Percentiles rank a stretch among this genome's conserved stretches.
Evolutionary conservation across 768 basidiomycete genomes (phyloP).

Genomic region (Naganishia antarctica): DNA sequence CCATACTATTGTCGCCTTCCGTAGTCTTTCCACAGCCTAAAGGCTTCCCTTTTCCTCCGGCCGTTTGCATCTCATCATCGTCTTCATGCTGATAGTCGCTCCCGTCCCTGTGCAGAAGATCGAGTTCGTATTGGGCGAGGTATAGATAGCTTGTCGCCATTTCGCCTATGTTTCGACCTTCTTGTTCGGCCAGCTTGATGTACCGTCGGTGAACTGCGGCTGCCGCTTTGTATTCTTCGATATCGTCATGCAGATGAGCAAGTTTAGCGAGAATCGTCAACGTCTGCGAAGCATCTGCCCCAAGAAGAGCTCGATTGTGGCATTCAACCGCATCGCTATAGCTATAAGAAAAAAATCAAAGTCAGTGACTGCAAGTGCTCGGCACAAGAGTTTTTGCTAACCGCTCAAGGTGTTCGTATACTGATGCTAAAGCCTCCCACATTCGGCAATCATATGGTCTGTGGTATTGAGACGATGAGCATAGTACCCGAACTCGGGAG

Average conservation of each 20-base stretch:
- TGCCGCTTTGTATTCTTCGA: slow-evolving; percentile 28
- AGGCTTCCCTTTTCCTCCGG: not conserved
- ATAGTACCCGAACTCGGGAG: not conserved
- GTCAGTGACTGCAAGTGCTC: not conserved
- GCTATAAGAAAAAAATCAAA: slow-evolving; percentile 51
- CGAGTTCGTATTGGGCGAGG: slow-evolving; percentile 72
- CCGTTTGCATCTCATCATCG: slow-evolving; percentile 12
- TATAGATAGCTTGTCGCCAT: slow-evolving; percentile 78
- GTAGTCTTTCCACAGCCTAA: slow-evolving; percentile 4
- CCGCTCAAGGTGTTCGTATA: slow-evolving; percentile 88
- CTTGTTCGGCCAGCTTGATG: slow-evolving; percentile 38
- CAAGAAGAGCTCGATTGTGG: slow-evolving; percentile 72
- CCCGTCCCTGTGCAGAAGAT: slow-evolving; percentile 26
- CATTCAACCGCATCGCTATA: slow-evolving; percentile 84
- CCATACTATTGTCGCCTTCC: slow-evolving; percentile 31
- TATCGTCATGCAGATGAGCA: slow-evolving; percentile 38
- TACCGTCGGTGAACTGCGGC: slow-evolving; percentile 62
- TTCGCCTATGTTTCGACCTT: slow-evolving; percentile 68
- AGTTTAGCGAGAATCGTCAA: slow-evolving; percentile 44
- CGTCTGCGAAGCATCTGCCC: slow-evolving; percentile 45
- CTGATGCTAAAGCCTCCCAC: slow-evolving; percentile 91
- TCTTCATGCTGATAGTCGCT: slow-evolving; percentile 10
- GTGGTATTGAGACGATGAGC: slow-evolving; percentile 21
- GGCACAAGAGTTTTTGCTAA: slow-evolving; percentile 48
- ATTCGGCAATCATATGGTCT: slow-evolving; percentile 93